Conservation (phyloP, 1,284 basidiomycete species). For the Papiliotrema terrestris region DNA sequence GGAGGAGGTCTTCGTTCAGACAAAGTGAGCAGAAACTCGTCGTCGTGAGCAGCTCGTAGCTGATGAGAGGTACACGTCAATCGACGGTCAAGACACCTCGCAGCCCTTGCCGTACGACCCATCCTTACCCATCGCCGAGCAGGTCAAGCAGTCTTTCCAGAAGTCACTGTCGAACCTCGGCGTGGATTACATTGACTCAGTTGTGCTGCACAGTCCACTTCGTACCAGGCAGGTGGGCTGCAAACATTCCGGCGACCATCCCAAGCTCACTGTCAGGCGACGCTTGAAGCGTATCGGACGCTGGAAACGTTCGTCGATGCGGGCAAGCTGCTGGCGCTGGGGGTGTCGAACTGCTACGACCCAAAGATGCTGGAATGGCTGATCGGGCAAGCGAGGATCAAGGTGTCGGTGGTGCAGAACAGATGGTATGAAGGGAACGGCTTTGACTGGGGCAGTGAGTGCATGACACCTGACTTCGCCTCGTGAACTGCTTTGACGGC, state of each 20-base stretch:
- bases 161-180: constrained; percentile 64
- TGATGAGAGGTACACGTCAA: constrained; percentile 61
- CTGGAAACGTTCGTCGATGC: constrained; percentile 61
- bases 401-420: constrained; percentile 71
- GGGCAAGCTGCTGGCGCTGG: constrained; percentile 62
- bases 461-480: background rate
- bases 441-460: constrained; percentile 61
- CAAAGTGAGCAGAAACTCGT: constrained; percentile 56
- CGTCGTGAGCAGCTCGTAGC: background rate
- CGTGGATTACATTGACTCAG: constrained; percentile 67
- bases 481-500: background rate
- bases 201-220: constrained; percentile 72
- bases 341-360: constrained; percentile 73
- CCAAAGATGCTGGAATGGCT: constrained; percentile 57
- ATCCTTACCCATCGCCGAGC: constrained; percentile 55
- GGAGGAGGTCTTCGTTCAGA: constrained; percentile 67
- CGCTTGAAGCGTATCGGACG: constrained; percentile 63
- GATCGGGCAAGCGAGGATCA: constrained; percentile 51
- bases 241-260: background rate
- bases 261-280: constrained; percentile 46
- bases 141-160: constrained; percentile 63
- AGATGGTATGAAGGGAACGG: constrained; percentile 74
- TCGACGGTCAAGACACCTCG: constrained; percentile 64
- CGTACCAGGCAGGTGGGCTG: constrained; percentile 51
- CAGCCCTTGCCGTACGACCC: constrained; percentile 71